phyloP scores from a whole-genome alignment of 306 rosid genomes.

The Begonia masoniana region DNA sequence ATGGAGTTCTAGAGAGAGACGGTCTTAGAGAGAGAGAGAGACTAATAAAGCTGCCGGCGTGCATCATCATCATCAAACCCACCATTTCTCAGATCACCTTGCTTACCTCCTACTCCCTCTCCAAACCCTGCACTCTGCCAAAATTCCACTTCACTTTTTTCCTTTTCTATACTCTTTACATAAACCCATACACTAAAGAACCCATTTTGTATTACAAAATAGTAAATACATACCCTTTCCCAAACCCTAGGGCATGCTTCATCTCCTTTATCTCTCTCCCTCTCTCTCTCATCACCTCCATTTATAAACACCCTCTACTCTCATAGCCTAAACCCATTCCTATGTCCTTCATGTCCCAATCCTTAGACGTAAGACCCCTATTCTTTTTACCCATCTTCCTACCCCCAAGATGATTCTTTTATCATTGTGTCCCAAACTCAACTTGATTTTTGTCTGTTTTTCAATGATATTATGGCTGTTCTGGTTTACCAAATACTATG shows the following conservation, averaged over 20 bases:
- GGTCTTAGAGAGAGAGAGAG: constrained; percentile 15
- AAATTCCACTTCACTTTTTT: constrained; percentile 25
- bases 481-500: too few relatives aligned
- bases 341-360: not conserved
- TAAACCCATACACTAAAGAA: constrained; percentile 15
- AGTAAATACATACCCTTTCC: constrained; percentile 36
- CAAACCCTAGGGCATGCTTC: constrained; percentile 60
- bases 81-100: constrained; percentile 26
- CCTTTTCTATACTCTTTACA: constrained; percentile 15
- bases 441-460: constrained; percentile 19
- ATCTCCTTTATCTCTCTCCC: constrained; percentile 16
- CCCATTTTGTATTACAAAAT: constrained; percentile 13
- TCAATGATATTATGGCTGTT: too few relatives aligned
- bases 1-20: constrained; percentile 31
- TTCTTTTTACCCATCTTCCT: not conserved
- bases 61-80: constrained; percentile 63
- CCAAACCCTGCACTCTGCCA: constrained; percentile 71
- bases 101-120: constrained; percentile 50
- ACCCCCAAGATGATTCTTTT: constrained; percentile 12
- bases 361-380: constrained; percentile 6
- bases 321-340: not conserved
- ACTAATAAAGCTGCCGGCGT: constrained; percentile 92
- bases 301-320: too few relatives aligned
- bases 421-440: constrained; percentile 18
- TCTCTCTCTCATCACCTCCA: not conserved